phyloP scores from a whole-genome alignment of 2,329 filamentous ascomycete species.

The Purpureocillium takamizusanense region DNA sequence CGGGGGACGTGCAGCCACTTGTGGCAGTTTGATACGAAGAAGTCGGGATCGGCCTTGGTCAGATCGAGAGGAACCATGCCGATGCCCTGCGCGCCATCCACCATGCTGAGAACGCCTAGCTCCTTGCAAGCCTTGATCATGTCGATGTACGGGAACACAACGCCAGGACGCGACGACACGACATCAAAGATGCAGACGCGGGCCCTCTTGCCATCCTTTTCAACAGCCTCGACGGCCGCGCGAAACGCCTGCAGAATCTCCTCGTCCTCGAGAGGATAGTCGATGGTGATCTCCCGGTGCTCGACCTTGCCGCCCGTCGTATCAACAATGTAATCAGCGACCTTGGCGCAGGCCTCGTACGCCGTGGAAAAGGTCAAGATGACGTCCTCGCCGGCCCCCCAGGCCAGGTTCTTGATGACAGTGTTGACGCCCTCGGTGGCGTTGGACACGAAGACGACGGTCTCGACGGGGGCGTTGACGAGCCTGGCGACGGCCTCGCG shows the following conservation, averaged over 20 bases:
- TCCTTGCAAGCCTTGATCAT: constrained; percentile 57
- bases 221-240: constrained; percentile 42
- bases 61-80: constrained; percentile 72
- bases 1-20: constrained; percentile 85
- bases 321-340: constrained; percentile 63
- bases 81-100: constrained; percentile 81
- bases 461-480: constrained; percentile 55
- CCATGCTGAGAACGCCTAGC: constrained; percentile 58
- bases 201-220: constrained; percentile 49
- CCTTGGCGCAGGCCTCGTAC: constrained; percentile 71
- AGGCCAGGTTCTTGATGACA: constrained; percentile 66
- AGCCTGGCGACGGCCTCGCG: constrained; percentile 57
- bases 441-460: constrained; percentile 71
- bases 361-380: constrained; percentile 72
- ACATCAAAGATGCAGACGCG: constrained; percentile 66
- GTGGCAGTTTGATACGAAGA: constrained; percentile 79
- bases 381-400: constrained; percentile 64
- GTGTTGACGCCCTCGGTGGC: constrained; percentile 73
- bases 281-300: constrained; percentile 46
- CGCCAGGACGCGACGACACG: constrained; percentile 68
- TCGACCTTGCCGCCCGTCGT: constrained; percentile 38
- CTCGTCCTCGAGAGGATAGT: constrained; percentile 62
- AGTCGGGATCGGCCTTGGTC: constrained; percentile 61
- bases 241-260: constrained; percentile 55
- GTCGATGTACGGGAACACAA: constrained; percentile 68